Conservation (phyloP, 2,329 filamentous ascomycete species). For the Penicillium sp. region DNA sequence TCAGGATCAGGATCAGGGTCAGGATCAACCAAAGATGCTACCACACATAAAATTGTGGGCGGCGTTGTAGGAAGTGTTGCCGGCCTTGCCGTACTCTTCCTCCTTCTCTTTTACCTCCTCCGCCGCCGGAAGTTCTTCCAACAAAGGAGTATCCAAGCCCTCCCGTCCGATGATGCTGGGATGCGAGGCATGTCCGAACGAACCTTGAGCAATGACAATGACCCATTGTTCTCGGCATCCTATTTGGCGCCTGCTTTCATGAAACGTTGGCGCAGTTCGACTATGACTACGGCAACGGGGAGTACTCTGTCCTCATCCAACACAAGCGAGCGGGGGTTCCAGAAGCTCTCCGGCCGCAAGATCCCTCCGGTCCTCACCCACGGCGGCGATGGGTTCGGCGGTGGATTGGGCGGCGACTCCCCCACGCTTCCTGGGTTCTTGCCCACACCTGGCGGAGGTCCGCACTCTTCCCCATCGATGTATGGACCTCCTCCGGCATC, state of each 20-base stretch:
- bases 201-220: conserved; percentile 35
- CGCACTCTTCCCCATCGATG: conserved; percentile 18
- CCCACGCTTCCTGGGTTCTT: conserved; percentile 26
- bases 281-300: conserved; percentile 32
- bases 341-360: conserved; percentile 47
- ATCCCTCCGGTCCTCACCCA: conserved; percentile 44
- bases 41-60: conserved; percentile 54
- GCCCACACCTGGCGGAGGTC: conserved; percentile 22
- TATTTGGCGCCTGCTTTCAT: conserved; percentile 39
- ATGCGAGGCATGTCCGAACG: conserved; percentile 33
- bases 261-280: conserved; percentile 39
- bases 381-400: conserved; percentile 45
- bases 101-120: conserved; percentile 33
- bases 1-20: conserved; percentile 13
- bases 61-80: conserved; percentile 60
- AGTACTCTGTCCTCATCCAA: conserved; percentile 31
- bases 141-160: conserved; percentile 17
- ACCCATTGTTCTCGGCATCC: conserved; percentile 37
- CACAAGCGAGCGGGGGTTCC: conserved; percentile 45
- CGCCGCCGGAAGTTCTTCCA: conserved; percentile 44
- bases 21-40: conserved; percentile 22
- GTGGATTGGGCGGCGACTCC: conserved; percentile 29
- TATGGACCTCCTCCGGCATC: conserved; percentile 27
- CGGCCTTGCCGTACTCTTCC: conserved; percentile 51
- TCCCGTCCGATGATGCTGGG: conserved; percentile 25